These are phyloP conservation scores for Coriaria nepalensis DNA, from an alignment of 306 rosid species.

Conservation along the genomic window DNA sequence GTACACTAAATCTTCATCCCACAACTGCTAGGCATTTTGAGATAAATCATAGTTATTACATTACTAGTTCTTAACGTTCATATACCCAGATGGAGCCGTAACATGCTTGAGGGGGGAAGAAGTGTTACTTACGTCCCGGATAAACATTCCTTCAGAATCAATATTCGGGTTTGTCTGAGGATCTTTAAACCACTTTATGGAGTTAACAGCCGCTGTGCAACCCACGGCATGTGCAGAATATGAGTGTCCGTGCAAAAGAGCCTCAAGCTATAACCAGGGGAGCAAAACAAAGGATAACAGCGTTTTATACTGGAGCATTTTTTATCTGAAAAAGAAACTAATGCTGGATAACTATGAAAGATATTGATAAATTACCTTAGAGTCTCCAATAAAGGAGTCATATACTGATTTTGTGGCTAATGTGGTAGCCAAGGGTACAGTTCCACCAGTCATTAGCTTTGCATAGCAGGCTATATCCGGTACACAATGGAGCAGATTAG, in stretches of 20 bases:
- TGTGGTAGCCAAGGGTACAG: slow-evolving; percentile 71
- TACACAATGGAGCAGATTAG: slow-evolving; percentile 56
- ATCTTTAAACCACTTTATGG: slow-evolving; percentile 85
- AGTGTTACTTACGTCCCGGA: slow-evolving; percentile 62
- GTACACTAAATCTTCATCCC: slow-evolving; percentile 60
- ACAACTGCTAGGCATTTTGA: slow-evolving; percentile 68
- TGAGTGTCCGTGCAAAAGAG: slow-evolving; percentile 95
- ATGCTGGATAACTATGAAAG: slow-evolving; percentile 3
- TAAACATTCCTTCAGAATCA: slow-evolving; percentile 38
- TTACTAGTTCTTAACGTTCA: too few relatives aligned
- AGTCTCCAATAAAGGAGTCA: slow-evolving; percentile 80
- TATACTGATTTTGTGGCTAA: slow-evolving; percentile 66
- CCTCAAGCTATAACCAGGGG: slow-evolving; percentile 52
- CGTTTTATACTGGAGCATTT: too few relatives aligned
- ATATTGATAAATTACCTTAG: slow-evolving; percentile 49
- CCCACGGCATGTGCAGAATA: slow-evolving; percentile 90
- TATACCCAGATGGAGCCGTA: too few relatives aligned
- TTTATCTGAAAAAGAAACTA: not conserved
- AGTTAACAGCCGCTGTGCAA: slow-evolving; percentile 76
- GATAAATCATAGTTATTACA: too few relatives aligned
- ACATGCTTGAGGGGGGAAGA: too few relatives aligned
- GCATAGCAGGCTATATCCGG: slow-evolving; percentile 93
- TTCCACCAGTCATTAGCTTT: slow-evolving; percentile 93
- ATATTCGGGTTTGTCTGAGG: slow-evolving; percentile 57
- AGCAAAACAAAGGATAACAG: too few relatives aligned